phyloP scores from a whole-genome alignment of 805 yeast genomes.

The Ogataea nakhonphanomensis region DNA sequence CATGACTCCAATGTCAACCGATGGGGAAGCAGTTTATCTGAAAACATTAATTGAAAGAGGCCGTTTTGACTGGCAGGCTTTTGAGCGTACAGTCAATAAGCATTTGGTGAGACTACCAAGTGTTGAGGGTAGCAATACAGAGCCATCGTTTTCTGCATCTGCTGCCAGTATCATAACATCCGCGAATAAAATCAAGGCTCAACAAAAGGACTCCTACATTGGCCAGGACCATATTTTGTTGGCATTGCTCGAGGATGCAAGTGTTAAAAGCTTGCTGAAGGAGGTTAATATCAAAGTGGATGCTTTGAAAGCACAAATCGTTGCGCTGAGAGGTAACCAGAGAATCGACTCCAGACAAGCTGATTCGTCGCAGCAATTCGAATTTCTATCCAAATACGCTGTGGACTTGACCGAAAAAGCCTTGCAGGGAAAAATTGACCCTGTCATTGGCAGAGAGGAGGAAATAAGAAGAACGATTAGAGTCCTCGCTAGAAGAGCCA shows the following conservation, averaged over 20 bases:
- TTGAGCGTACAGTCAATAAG: constrained; percentile 78
- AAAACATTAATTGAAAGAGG: constrained; percentile 83
- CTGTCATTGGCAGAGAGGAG: constrained; percentile 98
- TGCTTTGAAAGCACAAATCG: constrained; percentile 71
- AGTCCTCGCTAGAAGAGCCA: constrained; percentile 93
- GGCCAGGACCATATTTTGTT: constrained; percentile 93
- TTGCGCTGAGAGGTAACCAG: constrained; percentile 82
- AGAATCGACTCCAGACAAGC: constrained; percentile 92
- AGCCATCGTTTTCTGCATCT: constrained; percentile 71
- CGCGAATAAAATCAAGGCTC: constrained; percentile 74
- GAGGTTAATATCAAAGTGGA: constrained; percentile 67
- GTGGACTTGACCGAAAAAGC: constrained; percentile 92
- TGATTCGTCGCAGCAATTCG: constrained; percentile 80
- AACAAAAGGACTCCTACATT: constrained; percentile 86
- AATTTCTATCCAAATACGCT: constrained; percentile 86
- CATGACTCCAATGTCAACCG: constrained; percentile 64
- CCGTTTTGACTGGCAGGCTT: constrained; percentile 78
- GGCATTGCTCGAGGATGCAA: constrained; percentile 77
- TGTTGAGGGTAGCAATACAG: constrained; percentile 86
- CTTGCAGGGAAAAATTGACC: constrained; percentile 90
- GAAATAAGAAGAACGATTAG: constrained; percentile 94
- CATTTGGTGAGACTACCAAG: constrained; percentile 81
- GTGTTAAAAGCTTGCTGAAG: constrained; percentile 68
- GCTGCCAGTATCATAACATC: constrained; percentile 69
- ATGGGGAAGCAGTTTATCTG: constrained; percentile 59